Evolutionary conservation across 345 rosid genomes (phyloP).

Genomic region (Eucalyptus polyanthemos): DNA sequence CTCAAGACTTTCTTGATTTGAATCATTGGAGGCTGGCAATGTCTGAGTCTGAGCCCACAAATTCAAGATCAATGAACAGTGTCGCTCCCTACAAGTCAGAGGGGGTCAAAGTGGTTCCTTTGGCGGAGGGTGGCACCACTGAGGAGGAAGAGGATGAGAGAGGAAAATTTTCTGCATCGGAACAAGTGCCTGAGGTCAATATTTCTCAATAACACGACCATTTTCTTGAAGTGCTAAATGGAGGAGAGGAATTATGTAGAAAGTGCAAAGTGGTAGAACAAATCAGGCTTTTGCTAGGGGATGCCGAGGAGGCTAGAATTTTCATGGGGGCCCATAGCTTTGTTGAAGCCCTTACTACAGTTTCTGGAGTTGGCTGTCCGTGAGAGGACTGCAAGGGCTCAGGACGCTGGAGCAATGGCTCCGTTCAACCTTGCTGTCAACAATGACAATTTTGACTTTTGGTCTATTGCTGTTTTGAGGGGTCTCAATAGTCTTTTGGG

Average conservation of each 20-base stretch:
- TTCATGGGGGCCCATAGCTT: conserved; percentile 77
- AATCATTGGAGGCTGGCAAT: conserved; percentile 39
- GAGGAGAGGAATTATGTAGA: conserved; percentile 23
- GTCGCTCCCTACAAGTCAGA: conserved; percentile 27
- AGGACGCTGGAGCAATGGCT: conserved; percentile 84
- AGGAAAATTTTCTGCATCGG: conserved; percentile 13
- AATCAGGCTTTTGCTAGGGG: conserved; percentile 50
- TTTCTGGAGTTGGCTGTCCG: conserved; percentile 51
- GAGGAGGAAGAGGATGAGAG: conserved; percentile 6
- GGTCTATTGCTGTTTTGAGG: neutral
- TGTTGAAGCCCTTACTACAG: conserved; percentile 49
- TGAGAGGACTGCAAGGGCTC: conserved; percentile 29
- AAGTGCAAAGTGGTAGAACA: conserved; percentile 64
- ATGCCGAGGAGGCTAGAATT: conserved; percentile 83
- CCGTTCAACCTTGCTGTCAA: conserved; percentile 87
- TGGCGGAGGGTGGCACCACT: conserved; percentile 14
- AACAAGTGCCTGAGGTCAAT: conserved; percentile 28
- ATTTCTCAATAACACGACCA: conserved; percentile 31
- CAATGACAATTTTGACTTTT: conserved; percentile 61
- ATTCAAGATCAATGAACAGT: conserved; percentile 50
- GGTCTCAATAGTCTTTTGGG: neutral
- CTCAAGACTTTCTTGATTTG: conserved; percentile 2
- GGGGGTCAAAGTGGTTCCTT: conserved; percentile 48
- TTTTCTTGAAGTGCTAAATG: conserved; percentile 42
- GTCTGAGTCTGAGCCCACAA: conserved; percentile 49